Conservation (phyloP, 176 grass and related monocot genomes). For the Canna indica region DNA sequence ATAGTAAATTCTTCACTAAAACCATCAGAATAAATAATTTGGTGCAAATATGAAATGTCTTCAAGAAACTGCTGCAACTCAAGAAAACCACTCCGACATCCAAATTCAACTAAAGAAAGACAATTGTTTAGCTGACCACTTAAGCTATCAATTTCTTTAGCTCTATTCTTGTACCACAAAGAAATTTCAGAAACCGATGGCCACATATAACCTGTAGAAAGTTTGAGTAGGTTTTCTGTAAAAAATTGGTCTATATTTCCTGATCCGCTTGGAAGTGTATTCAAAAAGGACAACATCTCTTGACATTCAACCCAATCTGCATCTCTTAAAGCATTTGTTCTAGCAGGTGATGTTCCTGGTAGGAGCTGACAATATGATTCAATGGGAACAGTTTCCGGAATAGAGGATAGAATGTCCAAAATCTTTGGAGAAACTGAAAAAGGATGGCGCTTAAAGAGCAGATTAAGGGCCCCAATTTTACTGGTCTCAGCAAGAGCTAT, state of each 20-base stretch:
- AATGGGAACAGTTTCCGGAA: constrained; percentile 87
- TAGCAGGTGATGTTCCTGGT: constrained; percentile 60
- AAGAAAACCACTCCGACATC: constrained; percentile 57
- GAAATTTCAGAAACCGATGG: constrained; percentile 61
- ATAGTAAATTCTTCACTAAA: constrained; percentile 49
- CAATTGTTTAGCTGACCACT: constrained; percentile 93
- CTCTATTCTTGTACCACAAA: constrained; percentile 71
- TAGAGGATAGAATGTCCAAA: constrained; percentile 58
- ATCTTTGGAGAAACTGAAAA: constrained; percentile 58
- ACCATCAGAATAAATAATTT: constrained; percentile 65
- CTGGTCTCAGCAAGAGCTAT: constrained; percentile 81
- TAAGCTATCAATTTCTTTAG: constrained; percentile 88
- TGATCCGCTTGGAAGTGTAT: constrained; percentile 28
- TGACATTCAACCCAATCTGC: constrained; percentile 86
- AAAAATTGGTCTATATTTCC: constrained; percentile 39
- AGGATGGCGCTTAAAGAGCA: constrained; percentile 94
- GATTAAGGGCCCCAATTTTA: constrained; percentile 89
- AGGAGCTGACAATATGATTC: constrained; percentile 83
- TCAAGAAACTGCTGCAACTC: constrained; percentile 60
- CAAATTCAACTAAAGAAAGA: constrained; percentile 64
- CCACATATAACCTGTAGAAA: constrained; percentile 60
- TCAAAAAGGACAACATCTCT: constrained; percentile 64
- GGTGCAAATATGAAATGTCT: constrained; percentile 67
- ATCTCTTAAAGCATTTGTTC: constrained; percentile 52
- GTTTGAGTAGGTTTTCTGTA: constrained; percentile 73